A percentile compares a stretch with the other conserved stretches of the same genome.
phyloP scores from a whole-genome alignment of 345 rosid genomes.

The Citrus medica region DNA sequence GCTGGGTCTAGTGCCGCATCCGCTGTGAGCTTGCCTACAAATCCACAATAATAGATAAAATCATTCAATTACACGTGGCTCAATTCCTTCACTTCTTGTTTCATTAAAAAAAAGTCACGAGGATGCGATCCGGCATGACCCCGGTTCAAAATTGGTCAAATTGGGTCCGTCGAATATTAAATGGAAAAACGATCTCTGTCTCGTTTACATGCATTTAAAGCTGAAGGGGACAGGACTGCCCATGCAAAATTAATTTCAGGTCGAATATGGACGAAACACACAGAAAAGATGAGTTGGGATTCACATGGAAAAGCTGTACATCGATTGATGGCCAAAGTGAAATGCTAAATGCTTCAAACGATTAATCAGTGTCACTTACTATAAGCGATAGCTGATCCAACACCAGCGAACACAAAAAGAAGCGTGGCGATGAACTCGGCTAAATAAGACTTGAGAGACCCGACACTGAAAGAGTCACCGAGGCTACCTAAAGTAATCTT shows the following conservation, averaged over 20 bases:
- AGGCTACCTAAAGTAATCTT: slow-evolving; percentile 65
- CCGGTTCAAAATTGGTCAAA: too few relatives aligned
- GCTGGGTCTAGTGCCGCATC: slow-evolving; percentile 72
- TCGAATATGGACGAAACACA: too few relatives aligned
- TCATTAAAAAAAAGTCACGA: too few relatives aligned
- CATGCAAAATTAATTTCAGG: too few relatives aligned
- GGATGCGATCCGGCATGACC: too few relatives aligned
- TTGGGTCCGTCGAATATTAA: too few relatives aligned
- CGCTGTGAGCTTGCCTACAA: slow-evolving; percentile 57
- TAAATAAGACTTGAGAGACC: slow-evolving; percentile 62
- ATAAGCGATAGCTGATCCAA: slow-evolving; percentile 83
- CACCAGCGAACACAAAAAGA: slow-evolving; percentile 93
- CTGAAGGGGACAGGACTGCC: too few relatives aligned
- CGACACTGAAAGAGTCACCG: slow-evolving; percentile 73
- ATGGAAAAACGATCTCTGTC: background rate
- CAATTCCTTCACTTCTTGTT: too few relatives aligned
- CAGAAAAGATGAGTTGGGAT: too few relatives aligned
- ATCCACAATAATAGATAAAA: background rate
- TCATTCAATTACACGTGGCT: background rate
- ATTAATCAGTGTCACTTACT: slow-evolving; percentile 17
- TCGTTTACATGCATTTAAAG: background rate
- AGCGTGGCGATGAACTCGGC: slow-evolving; percentile 92
- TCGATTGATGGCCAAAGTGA: too few relatives aligned
- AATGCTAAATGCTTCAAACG: too few relatives aligned
- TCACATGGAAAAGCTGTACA: too few relatives aligned